Conservation (phyloP, 768 basidiomycete species). For the Podaxis sp. region DNA sequence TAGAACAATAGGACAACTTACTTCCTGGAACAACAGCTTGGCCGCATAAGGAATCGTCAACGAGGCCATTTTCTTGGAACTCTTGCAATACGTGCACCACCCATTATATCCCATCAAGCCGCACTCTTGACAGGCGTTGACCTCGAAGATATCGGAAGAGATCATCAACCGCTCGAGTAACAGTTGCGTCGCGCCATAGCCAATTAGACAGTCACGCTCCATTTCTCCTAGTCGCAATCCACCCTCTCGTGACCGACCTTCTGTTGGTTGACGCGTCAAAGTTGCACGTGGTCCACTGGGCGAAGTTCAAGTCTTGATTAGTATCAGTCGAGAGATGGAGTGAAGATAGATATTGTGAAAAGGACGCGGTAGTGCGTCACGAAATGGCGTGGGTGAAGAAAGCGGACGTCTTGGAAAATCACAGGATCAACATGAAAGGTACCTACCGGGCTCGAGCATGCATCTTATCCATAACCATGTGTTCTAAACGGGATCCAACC, state of each 20-base stretch:
- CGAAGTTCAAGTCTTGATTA: not conserved
- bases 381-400: constrained; percentile 2
- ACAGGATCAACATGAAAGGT: constrained; percentile 3
- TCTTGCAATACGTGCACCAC: constrained; percentile 99
- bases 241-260: constrained; percentile 96
- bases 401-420: not conserved
- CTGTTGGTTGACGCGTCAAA: constrained; percentile 95
- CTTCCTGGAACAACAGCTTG: constrained; percentile 90
- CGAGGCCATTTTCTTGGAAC: constrained; percentile 93
- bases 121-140: constrained; percentile 92
- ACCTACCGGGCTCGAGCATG: constrained; percentile 91
- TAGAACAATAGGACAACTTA: constrained; percentile 27
- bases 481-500: constrained; percentile 49
- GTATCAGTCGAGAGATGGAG: constrained; percentile 10
- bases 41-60: constrained; percentile 96
- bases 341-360: constrained; percentile 1
- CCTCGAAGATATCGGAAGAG: constrained; percentile 97
- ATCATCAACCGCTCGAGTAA: constrained; percentile 98
- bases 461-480: constrained; percentile 99
- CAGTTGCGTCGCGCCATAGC: constrained; percentile 97
- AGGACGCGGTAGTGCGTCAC: not conserved
- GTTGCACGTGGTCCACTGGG: constrained; percentile 91
- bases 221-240: constrained; percentile 97
- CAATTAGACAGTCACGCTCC: constrained; percentile 98
- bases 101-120: constrained; percentile 93